phyloP scores from a whole-genome alignment of 2,329 filamentous ascomycete genomes.

The Scolecobasidium constrictum region DNA sequence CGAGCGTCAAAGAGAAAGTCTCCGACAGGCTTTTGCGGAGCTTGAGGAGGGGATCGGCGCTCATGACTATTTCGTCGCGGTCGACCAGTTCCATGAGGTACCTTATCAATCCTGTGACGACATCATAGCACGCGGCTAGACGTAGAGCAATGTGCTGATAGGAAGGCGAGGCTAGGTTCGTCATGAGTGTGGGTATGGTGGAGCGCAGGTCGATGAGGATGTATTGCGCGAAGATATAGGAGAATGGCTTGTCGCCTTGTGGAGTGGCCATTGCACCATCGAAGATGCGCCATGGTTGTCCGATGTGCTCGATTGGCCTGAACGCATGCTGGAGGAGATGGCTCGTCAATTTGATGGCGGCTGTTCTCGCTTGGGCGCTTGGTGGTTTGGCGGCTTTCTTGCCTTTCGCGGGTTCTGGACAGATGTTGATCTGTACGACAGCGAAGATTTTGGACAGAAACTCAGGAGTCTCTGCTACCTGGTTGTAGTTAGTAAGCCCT shows the following conservation, averaged over 20 bases:
- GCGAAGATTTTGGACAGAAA: background rate
- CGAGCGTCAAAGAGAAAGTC: conserved; percentile 50
- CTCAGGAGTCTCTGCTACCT: too few species aligned
- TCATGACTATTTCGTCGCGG: conserved; percentile 7
- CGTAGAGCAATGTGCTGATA: conserved; percentile 43
- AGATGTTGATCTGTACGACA: background rate
- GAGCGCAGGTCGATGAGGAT: conserved; percentile 55
- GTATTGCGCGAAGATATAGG: conserved; percentile 54
- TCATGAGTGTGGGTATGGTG: conserved; percentile 49
- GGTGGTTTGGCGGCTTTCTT: background rate
- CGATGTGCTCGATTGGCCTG: too few species aligned
- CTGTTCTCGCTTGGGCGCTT: conserved; percentile 1
- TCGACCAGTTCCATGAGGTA: conserved; percentile 17
- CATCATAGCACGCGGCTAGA: conserved; percentile 50
- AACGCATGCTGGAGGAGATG: conserved; percentile 19
- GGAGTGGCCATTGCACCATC: conserved; percentile 42
- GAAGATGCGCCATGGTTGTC: conserved; percentile 37
- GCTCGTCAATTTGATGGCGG: conserved; percentile 3
- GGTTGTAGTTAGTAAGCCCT: too few species aligned
- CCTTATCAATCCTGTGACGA: conserved; percentile 39
- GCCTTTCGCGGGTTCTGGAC: background rate
- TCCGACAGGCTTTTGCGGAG: conserved; percentile 51
- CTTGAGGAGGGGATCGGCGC: conserved; percentile 45
- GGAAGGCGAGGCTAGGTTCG: conserved; percentile 43
- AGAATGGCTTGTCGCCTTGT: conserved; percentile 39